Evolutionary conservation across 305 asterid genomes (phyloP).

Genomic region (Solanum hybrid): DNA sequence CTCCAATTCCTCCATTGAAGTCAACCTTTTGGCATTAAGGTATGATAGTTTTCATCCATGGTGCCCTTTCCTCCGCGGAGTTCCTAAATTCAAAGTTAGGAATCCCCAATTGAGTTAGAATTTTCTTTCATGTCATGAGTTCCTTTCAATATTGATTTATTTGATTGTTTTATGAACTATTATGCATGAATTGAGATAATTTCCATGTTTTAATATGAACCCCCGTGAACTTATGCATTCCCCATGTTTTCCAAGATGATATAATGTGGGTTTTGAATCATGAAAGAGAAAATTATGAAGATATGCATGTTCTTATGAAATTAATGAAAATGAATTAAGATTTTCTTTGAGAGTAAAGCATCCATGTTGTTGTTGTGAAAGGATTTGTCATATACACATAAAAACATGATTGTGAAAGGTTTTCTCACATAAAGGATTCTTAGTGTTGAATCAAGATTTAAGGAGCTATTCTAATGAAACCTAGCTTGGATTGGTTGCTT

Average conservation of each 20-base stretch:
- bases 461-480: background rate
- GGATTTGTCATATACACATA: background rate
- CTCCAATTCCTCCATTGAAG: background rate
- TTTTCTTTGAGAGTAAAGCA: background rate
- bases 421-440: background rate
- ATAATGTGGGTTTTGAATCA: background rate
- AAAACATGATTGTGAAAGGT: background rate
- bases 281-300: background rate
- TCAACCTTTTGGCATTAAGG: background rate
- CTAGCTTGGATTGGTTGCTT: background rate
- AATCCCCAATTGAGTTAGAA: background rate
- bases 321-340: background rate
- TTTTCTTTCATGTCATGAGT: background rate
- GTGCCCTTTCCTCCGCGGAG: background rate
- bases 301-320: background rate
- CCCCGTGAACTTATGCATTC: background rate
- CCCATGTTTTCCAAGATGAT: background rate
- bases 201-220: background rate
- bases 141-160: background rate
- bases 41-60: background rate
- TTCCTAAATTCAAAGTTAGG: background rate
- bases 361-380: background rate
- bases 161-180: background rate
- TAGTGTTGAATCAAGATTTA: background rate
- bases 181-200: background rate